Evolutionary conservation across 2,329 filamentous ascomycete genomes (phyloP).

Genomic region (Pseudogymnoascus sp.): DNA sequence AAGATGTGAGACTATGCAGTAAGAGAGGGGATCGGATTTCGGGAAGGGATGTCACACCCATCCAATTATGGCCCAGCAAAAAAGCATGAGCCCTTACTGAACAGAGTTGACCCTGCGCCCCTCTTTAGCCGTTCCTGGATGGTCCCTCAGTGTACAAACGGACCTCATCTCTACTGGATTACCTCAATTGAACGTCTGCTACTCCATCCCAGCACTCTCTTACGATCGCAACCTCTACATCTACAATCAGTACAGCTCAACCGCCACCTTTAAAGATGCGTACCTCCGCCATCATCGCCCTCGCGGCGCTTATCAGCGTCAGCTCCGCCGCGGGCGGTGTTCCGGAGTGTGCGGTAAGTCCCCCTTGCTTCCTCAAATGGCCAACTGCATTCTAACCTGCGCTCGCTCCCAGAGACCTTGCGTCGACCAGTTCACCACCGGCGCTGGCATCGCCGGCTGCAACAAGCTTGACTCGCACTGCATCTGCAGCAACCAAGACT

Average conservation of each 20-base stretch:
- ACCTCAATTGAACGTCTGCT: background rate
- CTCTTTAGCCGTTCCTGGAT: conserved; percentile 9
- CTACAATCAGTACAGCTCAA: conserved; percentile 11
- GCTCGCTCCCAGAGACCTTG: conserved; percentile 25
- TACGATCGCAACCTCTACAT: conserved; percentile 9
- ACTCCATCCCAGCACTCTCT: conserved; percentile 6
- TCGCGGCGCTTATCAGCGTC: conserved; percentile 40
- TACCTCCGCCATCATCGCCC: conserved; percentile 31
- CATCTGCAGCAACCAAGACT: conserved; percentile 38
- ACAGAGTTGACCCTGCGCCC: background rate
- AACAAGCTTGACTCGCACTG: conserved; percentile 35
- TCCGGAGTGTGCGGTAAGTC: conserved; percentile 48
- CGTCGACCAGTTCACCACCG: conserved; percentile 28
- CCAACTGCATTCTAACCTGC: background rate
- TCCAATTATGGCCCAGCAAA: background rate
- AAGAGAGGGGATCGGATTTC: background rate
- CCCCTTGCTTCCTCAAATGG: background rate
- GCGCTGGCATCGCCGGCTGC: conserved; percentile 34
- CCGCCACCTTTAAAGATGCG: conserved; percentile 12
- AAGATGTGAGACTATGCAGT: background rate
- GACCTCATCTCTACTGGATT: background rate
- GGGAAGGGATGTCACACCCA: background rate
- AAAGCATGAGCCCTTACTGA: conserved; percentile 1
- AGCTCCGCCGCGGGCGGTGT: conserved; percentile 29
- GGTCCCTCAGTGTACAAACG: background rate